Evolutionary conservation across 2,329 filamentous ascomycete genomes (phyloP), one percentile per base, ranked within the genome.

Genomic region (Colletotrichum echinochloae): DNA sequence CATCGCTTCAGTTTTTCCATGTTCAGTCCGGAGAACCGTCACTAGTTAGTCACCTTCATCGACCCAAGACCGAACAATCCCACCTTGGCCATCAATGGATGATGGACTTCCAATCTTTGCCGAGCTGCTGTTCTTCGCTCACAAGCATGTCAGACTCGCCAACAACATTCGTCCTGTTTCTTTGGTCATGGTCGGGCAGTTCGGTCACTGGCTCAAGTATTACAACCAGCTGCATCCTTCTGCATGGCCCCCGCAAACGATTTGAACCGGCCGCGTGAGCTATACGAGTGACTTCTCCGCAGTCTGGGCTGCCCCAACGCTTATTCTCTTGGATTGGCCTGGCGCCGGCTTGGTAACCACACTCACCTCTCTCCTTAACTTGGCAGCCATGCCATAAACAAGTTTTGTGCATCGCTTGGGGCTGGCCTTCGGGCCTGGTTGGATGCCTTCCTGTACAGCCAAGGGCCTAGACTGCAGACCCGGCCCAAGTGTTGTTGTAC

Each of bases 391-490:
- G 61, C 51, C 52, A 55, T 65, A 72, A 73, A 52, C 70, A 70
- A 57, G 72, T 70, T 72, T 72, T 64, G 39, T 70, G 63, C 57
- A 41, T 54, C 60, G 4, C 48, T 37, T 59, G 37, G 41, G 23
- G 35, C 28, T 57, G 35, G 12, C 23, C 28, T 41, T 33, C 35
- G 28, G 11, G 16, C 23, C 20, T 69, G 69, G 64, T 65, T 73
- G 71, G 65, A 66, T 65, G 65, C 65, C 60, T 73, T 65, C 61
- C 71, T 70, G 63, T 71, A 49, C 59, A 68, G n/a, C 60, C 49
- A 71, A 63, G 60, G 37, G 49, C 51, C 57, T 57, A 49, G 62
- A 44, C 71, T 54, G 54, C 67, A 71, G 28, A 8, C 9, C 16
- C 35, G 55, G 23, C 55, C 52, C 60, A 30, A 49, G 12, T 49